Evolutionary conservation across 768 basidiomycete species (phyloP), one percentile per base, ranked within the genome.

Genomic region (Russula sp.): DNA sequence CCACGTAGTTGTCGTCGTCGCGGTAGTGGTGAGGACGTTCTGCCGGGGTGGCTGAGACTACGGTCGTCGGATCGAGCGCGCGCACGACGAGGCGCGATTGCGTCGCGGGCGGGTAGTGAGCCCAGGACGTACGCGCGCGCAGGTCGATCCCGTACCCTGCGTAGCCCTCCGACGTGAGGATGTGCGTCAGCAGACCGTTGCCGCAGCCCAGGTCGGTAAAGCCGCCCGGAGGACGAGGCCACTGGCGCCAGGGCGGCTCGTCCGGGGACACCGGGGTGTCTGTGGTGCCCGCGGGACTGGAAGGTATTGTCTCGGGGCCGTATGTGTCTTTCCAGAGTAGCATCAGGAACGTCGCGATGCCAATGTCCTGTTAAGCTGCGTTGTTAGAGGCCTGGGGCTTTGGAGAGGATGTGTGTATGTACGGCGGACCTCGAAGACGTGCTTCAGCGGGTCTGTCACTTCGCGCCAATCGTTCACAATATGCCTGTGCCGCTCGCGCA

Each of bases 131-230:
- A 14, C 96, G 85, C 1, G 86, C 83, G 8, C 94, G 87, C 6
- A 98, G 78, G 72, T 98, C 96, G 68, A 96, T 81, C 3, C 96
- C 96, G 60, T 80, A 76, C 10, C 96, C 96, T 0, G 70, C 60
- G 73, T 96, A 98, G 1, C 96, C 95, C 76, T 95, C 93, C 5
- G 84, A 75, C 20, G 80, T 73, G 2, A 97, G 82, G 49, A 97
- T 94, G 69, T 97, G 94, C 0, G 91, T 91, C 35, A 98, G 80
- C 3, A 98, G 80, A 1, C 93, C 96, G 67, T 98, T 98, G 0
- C 96, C 96, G 70, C 94, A 93, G 80, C 96, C 96, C 9, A 97
- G 78, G 72, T 98, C 96, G 45, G 95, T 71, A 68, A 97, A 98
- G 6, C 94, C 95, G 0, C 84, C 85, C 0, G 84, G 80, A 0